Conservation (phyloP, 2,329 filamentous ascomycete species). For the Phialemoniopsis sp. region DNA sequence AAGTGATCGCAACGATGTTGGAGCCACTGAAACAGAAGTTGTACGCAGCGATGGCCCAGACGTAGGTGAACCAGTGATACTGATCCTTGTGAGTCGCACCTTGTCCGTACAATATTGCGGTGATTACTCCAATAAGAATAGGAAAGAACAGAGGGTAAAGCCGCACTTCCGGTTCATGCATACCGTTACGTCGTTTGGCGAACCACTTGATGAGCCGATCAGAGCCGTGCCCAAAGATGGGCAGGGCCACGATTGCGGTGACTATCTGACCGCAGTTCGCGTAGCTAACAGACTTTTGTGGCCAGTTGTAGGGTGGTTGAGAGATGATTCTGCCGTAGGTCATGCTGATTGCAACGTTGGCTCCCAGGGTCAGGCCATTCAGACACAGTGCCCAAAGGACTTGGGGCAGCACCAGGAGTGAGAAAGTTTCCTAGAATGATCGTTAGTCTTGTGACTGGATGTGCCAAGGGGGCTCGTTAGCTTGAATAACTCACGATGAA, state of each 20-base stretch:
- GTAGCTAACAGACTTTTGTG: constrained; percentile 24
- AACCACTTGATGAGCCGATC: constrained; percentile 28
- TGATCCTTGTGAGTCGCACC: constrained; percentile 25
- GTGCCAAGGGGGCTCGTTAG: no score
- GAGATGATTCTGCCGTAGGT: constrained; percentile 32
- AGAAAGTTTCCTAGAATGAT: constrained; percentile 22
- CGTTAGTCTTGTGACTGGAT: no score
- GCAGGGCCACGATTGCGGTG: constrained; percentile 34
- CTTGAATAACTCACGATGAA: no score
- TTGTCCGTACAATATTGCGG: constrained; percentile 29
- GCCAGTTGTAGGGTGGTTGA: constrained; percentile 28
- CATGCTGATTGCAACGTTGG: constrained; percentile 34
- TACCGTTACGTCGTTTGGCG: constrained; percentile 27
- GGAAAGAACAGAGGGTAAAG: constrained; percentile 29
- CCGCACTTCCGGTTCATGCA: constrained; percentile 35
- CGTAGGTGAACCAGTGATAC: constrained; percentile 27
- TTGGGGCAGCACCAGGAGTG: constrained; percentile 31
- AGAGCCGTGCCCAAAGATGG: constrained; percentile 30
- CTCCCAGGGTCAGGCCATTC: no score
- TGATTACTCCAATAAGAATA: constrained; percentile 28
- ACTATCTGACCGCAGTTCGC: constrained; percentile 29
- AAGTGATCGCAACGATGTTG: constrained; percentile 39
- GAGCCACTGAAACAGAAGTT: constrained; percentile 32
- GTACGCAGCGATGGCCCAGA: constrained; percentile 18
- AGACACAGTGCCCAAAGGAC: constrained; percentile 34